A percentile compares a stretch with the other conserved stretches of the same genome.
phyloP scores from a whole-genome alignment of 805 yeast genomes.

The Torulaspora maleeae region DNA sequence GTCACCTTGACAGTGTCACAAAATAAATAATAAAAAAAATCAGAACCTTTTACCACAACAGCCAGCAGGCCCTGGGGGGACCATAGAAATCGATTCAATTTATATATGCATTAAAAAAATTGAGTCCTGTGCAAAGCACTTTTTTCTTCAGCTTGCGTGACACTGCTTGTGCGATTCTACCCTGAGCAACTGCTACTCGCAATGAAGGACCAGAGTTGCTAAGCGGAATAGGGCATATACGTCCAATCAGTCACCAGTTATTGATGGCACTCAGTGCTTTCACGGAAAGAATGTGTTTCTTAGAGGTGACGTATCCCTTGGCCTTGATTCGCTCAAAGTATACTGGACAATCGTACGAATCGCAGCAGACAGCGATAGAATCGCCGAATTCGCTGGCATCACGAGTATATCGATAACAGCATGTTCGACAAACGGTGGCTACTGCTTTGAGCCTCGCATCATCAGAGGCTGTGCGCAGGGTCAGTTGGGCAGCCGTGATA shows the following conservation, averaged over 20 bases:
- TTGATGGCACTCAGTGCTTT: slow-evolving; percentile 17
- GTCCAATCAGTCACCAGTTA: slow-evolving; percentile 17
- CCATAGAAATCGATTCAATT: too few relatives aligned
- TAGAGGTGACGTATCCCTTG: slow-evolving; percentile 27
- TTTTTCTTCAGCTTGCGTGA: too few relatives aligned
- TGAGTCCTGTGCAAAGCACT: too few relatives aligned
- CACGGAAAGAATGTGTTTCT: slow-evolving; percentile 8
- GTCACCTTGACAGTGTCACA: background rate
- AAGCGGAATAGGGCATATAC: too few relatives aligned
- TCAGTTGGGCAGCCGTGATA: slow-evolving; percentile 34
- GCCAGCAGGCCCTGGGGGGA: too few relatives aligned
- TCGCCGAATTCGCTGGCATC: slow-evolving; percentile 31
- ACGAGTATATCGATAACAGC: slow-evolving; percentile 30
- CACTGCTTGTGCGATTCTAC: too few relatives aligned
- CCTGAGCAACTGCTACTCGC: too few relatives aligned
- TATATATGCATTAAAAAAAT: too few relatives aligned
- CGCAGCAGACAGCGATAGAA: slow-evolving; percentile 40
- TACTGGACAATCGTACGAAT: slow-evolving; percentile 60
- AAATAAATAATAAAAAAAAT: background rate
- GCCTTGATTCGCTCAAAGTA: slow-evolving; percentile 52
- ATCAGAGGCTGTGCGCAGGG: slow-evolving; percentile 16
- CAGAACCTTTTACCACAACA: background rate
- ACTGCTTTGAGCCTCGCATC: slow-evolving; percentile 33
- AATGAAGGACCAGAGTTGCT: background rate
- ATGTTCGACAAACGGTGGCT: slow-evolving; percentile 36